phyloP scores from a whole-genome alignment of 768 basidiomycete species.

The Tephrocybe sp. region DNA sequence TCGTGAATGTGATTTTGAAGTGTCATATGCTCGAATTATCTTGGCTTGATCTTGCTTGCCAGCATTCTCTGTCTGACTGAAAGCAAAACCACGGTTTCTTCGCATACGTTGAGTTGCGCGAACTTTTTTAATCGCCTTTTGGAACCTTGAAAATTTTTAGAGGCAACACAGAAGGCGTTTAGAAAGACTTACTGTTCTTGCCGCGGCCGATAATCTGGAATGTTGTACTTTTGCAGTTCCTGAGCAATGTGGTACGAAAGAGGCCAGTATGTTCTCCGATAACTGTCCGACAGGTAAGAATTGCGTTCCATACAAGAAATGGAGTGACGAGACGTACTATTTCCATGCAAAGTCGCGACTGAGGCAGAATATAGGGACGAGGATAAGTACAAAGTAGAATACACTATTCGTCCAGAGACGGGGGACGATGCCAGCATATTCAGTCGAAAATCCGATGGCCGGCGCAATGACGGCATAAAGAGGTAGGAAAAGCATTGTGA shows the following conservation, averaged over 20 bases:
- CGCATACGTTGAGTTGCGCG: conserved; percentile 98
- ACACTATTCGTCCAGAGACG: conserved; percentile 84
- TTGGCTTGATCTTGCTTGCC: conserved; percentile 84
- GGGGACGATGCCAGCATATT: conserved; percentile 88
- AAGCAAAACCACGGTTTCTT: conserved; percentile 94
- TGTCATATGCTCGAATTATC: conserved; percentile 85
- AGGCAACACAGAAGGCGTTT: background rate
- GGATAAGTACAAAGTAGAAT: conserved; percentile 86
- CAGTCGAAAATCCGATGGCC: conserved; percentile 80
- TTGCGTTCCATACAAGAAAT: conserved; percentile 7
- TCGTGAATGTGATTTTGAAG: conserved; percentile 66
- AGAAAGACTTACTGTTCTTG: conserved; percentile 82
- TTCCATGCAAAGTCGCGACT: conserved; percentile 94
- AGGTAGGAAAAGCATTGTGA: conserved; percentile 95
- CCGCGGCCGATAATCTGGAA: conserved; percentile 93
- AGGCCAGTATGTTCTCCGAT: conserved; percentile 86
- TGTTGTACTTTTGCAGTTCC: conserved; percentile 98
- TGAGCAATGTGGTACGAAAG: conserved; percentile 97
- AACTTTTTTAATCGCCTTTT: conserved; percentile 99
- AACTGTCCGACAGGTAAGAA: conserved; percentile 45
- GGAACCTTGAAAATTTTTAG: conserved; percentile 58
- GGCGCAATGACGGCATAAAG: conserved; percentile 89
- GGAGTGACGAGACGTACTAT: conserved; percentile 60
- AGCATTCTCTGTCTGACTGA: conserved; percentile 91
- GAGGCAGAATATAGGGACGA: conserved; percentile 84